Conservation (phyloP, 805 yeast genomes). For the Candida pseudofarinosa region DNA sequence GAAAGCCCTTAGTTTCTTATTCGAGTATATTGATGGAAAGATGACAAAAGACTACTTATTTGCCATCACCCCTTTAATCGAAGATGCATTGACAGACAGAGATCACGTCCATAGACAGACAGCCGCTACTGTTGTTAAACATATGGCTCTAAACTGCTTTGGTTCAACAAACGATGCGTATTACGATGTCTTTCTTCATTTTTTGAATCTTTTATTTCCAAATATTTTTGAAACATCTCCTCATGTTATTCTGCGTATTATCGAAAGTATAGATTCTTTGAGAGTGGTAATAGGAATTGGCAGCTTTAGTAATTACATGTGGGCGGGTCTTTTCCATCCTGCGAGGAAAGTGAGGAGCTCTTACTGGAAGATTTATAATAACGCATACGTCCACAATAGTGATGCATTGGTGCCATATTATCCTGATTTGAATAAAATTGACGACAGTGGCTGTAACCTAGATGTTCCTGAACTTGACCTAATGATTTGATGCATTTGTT, state of each 20-base stretch:
- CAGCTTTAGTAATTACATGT: conserved; percentile 62
- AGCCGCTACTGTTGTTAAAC: conserved; percentile 82
- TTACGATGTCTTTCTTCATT: conserved; percentile 65
- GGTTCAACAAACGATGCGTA: conserved; percentile 72
- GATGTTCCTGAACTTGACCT: conserved; percentile 51
- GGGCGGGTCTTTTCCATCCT: conserved; percentile 92
- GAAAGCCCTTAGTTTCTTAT: conserved; percentile 84
- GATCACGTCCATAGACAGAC: conserved; percentile 94
- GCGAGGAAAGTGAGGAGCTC: conserved; percentile 81
- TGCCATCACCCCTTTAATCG: conserved; percentile 71
- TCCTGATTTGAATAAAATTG: conserved; percentile 49
- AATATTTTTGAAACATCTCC: conserved; percentile 93
- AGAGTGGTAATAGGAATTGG: conserved; percentile 76
- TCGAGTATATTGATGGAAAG: conserved; percentile 81
- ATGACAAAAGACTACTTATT: conserved; percentile 77
- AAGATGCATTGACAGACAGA: conserved; percentile 86
- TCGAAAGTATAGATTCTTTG: conserved; percentile 75
- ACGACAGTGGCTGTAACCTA: conserved; percentile 18
- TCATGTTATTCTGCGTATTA: conserved; percentile 79
- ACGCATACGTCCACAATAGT: conserved; percentile 65
- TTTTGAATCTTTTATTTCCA: conserved; percentile 77
- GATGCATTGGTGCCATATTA: conserved; percentile 81
- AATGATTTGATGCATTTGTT: conserved; percentile 18
- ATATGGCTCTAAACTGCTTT: conserved; percentile 71
- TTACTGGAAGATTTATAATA: conserved; percentile 82